Percentiles rank a stretch among this genome's conserved stretches.
Evolutionary conservation across 768 basidiomycete species (phyloP).

Genomic region (Termitomyces sp.): DNA sequence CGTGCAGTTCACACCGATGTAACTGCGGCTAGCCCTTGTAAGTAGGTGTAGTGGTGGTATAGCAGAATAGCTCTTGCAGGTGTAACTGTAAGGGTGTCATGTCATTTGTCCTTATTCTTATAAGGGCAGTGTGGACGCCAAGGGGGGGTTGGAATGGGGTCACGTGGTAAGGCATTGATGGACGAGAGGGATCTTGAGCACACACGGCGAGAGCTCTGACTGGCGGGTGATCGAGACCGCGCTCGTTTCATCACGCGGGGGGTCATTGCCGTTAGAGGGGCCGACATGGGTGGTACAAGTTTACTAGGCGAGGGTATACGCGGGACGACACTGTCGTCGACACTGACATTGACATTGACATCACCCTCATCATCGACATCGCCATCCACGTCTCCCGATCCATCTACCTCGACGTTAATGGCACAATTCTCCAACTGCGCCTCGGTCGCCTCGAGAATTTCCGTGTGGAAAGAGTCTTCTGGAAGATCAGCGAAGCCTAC

Average conservation of each 20-base stretch:
- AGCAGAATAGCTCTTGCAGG: neutral
- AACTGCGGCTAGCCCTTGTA: neutral
- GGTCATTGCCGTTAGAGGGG: slow-evolving; percentile 6
- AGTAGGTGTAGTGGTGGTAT: neutral
- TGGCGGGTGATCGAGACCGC: slow-evolving; percentile 14
- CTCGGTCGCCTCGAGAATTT: slow-evolving; percentile 11
- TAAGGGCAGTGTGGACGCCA: slow-evolving; percentile 8
- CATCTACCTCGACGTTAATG: slow-evolving; percentile 6
- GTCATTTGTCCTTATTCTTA: slow-evolving; percentile 4
- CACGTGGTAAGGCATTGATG: neutral
- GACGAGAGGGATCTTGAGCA: slow-evolving; percentile 12
- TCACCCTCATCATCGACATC: neutral
- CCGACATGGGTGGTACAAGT: slow-evolving; percentile 10
- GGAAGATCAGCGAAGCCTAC: slow-evolving; percentile 8
- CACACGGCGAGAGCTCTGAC: slow-evolving; percentile 9
- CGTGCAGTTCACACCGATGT: neutral
- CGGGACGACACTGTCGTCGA: neutral
- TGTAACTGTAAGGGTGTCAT: neutral
- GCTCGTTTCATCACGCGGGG: slow-evolving; percentile 18
- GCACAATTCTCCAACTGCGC: slow-evolving; percentile 8
- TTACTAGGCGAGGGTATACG: slow-evolving; percentile 8
- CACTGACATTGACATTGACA: neutral
- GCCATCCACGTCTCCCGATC: neutral
- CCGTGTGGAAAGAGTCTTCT: slow-evolving; percentile 10
- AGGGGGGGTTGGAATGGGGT: slow-evolving; percentile 1